Evolutionary conservation across 768 basidiomycete species (phyloP).

Genomic region (Podaxis sp.): DNA sequence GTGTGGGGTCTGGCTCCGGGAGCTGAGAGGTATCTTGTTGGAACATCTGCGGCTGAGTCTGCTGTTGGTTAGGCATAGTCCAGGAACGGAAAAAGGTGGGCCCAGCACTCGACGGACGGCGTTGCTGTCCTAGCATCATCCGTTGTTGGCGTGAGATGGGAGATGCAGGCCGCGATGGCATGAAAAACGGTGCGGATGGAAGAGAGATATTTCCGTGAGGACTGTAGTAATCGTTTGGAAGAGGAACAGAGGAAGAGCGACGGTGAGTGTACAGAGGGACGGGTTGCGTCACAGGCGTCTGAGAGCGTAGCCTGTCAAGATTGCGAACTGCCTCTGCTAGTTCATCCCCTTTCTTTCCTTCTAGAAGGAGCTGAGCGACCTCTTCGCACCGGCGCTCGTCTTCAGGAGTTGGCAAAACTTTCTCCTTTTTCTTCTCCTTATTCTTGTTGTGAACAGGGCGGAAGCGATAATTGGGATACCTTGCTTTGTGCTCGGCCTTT

Average conservation of each 20-base stretch:
- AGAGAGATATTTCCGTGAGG: constrained; percentile 31
- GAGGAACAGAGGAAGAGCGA: constrained; percentile 61
- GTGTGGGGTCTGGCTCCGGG: constrained; percentile 14
- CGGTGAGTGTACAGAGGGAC: constrained; percentile 35
- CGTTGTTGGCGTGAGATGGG: constrained; percentile 12
- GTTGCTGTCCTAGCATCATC: constrained; percentile 13
- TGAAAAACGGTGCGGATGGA: constrained; percentile 39
- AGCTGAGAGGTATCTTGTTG: constrained; percentile 12
- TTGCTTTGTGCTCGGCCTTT: constrained; percentile 65
- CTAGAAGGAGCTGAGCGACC: constrained; percentile 58
- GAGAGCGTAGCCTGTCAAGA: constrained; percentile 36
- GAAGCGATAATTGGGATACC: constrained; percentile 65
- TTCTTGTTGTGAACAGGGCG: constrained; percentile 51
- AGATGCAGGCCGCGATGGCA: constrained; percentile 17
- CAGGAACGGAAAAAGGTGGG: constrained; percentile 13
- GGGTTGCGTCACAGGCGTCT: constrained; percentile 11
- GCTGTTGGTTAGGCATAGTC: constrained; percentile 1
- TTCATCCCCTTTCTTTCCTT: constrained; percentile 68
- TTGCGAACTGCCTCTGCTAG: constrained; percentile 56
- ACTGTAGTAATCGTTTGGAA: constrained; percentile 37
- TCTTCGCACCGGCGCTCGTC: constrained; percentile 67
- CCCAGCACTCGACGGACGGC: constrained; percentile 14
- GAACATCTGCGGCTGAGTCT: constrained; percentile 1
- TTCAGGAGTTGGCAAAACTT: constrained; percentile 35
- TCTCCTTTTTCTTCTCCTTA: constrained; percentile 36